phyloP scores from a whole-genome alignment of 1,284 basidiomycete genomes.

The Malassezia furfur region DNA sequence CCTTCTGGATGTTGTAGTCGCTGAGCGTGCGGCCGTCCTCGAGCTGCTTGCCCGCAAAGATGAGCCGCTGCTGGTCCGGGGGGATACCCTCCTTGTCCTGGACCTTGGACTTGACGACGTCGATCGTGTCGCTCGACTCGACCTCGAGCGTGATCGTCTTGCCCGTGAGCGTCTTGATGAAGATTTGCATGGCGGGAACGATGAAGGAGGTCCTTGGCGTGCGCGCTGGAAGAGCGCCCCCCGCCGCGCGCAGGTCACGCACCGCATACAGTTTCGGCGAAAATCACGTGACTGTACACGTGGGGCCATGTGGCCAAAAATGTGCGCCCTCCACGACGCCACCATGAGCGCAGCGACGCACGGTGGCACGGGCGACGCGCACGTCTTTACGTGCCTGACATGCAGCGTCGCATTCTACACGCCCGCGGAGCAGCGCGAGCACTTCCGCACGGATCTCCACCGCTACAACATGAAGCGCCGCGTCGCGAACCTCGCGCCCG shows the following conservation, averaged over 20 bases:
- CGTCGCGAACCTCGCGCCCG: conserved; percentile 79
- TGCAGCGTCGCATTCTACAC: conserved; percentile 80
- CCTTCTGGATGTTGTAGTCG: conserved; percentile 83
- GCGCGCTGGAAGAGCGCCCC: conserved; percentile 10
- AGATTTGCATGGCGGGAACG: conserved; percentile 38
- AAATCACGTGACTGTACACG: conserved; percentile 7
- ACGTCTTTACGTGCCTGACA: conserved; percentile 67
- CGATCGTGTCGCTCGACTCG: conserved; percentile 54
- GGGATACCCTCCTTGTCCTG: conserved; percentile 47
- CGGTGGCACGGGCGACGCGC: not conserved
- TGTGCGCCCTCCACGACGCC: not conserved
- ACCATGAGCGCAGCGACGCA: conserved; percentile 3
- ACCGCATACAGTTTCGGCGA: conserved; percentile 14
- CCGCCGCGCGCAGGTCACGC: conserved; percentile 1
- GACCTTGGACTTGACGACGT: conserved; percentile 55
- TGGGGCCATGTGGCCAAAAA: conserved; percentile 1
- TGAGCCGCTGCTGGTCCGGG: conserved; percentile 45
- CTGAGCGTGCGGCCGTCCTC: conserved; percentile 43
- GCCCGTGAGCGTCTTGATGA: conserved; percentile 46
- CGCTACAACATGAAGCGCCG: conserved; percentile 97
- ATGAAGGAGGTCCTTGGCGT: not conserved
- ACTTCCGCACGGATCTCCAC: conserved; percentile 91
- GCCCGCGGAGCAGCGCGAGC: conserved; percentile 75
- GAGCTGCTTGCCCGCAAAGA: conserved; percentile 46
- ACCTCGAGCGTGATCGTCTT: conserved; percentile 51